These are phyloP conservation scores for Penicillium mononematosum DNA, from an alignment of 495 filamentous ascomycete genomes.

Conservation along the genomic window DNA sequence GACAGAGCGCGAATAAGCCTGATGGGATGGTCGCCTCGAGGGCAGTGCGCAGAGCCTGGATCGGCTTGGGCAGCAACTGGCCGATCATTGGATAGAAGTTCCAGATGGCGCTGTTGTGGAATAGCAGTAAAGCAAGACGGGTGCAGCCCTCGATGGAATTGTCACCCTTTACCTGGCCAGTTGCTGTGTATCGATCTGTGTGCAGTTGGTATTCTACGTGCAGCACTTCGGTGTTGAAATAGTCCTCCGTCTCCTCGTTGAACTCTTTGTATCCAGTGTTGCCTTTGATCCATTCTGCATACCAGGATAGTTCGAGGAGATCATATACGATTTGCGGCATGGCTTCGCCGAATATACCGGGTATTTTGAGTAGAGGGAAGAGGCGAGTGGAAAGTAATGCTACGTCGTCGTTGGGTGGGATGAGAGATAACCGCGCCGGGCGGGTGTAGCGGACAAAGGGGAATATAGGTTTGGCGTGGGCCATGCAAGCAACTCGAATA, in stretches of 20 bases:
- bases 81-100: slow-evolving; percentile 45
- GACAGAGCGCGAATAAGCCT: slow-evolving; percentile 38
- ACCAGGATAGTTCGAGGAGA: slow-evolving; percentile 42
- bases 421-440: slow-evolving; percentile 36
- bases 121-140: slow-evolving; percentile 44
- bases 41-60: slow-evolving; percentile 38
- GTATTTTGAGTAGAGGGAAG: slow-evolving; percentile 37
- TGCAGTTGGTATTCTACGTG: slow-evolving; percentile 46
- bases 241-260: slow-evolving; percentile 43
- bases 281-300: slow-evolving; percentile 45
- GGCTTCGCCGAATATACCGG: slow-evolving; percentile 39
- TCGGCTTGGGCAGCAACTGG: slow-evolving; percentile 41
- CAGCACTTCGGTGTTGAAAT: slow-evolving; percentile 49
- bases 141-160: slow-evolving; percentile 45
- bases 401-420: slow-evolving; percentile 39
- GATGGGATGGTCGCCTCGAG: slow-evolving; percentile 38
- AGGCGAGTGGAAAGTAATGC: slow-evolving; percentile 38
- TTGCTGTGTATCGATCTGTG: slow-evolving; percentile 55
- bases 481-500: slow-evolving; percentile 48
- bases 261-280: slow-evolving; percentile 34
- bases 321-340: slow-evolving; percentile 40
- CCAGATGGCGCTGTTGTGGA: slow-evolving; percentile 50
- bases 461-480: slow-evolving; percentile 46
- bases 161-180: slow-evolving; percentile 58
- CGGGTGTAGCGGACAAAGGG: slow-evolving; percentile 43